Evolutionary conservation across 371 early-diverging fungal species (phyloP).

Genomic region (Nematocida sp.): DNA sequence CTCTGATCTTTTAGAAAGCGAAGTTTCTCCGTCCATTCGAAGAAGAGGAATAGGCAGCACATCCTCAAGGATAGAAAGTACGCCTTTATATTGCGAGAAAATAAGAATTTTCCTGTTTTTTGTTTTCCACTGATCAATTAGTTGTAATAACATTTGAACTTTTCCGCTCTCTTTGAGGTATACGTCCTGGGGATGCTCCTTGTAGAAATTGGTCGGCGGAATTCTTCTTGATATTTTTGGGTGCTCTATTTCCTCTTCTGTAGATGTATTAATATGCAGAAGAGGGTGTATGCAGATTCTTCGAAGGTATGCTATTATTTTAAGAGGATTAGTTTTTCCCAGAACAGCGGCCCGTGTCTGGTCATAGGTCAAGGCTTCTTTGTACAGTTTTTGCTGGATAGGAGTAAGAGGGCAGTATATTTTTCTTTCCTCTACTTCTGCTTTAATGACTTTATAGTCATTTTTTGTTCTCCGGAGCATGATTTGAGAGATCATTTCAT

Average conservation of each 20-base stretch:
- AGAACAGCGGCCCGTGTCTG: conserved; percentile 73
- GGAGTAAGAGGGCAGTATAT: conserved; percentile 80
- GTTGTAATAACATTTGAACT: conserved; percentile 12
- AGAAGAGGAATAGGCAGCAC: background rate
- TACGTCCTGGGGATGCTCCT: background rate
- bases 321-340: conserved; percentile 76
- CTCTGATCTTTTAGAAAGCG: conserved; percentile 6
- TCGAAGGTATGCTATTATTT: conserved; percentile 80
- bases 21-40: conserved; percentile 31
- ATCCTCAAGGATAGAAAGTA: conserved; percentile 8
- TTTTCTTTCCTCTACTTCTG: conserved; percentile 81
- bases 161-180: conserved; percentile 33
- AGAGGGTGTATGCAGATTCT: conserved; percentile 94
- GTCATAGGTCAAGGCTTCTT: conserved; percentile 71
- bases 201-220: background rate
- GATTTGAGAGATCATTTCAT: conserved; percentile 82
- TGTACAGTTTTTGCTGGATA: conserved; percentile 74
- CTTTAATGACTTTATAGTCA: conserved; percentile 79
- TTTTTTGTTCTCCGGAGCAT: conserved; percentile 82
- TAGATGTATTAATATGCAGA: conserved; percentile 7
- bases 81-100: conserved; percentile 38
- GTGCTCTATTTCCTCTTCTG: background rate
- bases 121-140: conserved; percentile 19
- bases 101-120: conserved; percentile 25
- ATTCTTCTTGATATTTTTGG: background rate